phyloP scores from a whole-genome alignment of 2,329 filamentous ascomycete genomes.

The Mycosphaerella sp. region DNA sequence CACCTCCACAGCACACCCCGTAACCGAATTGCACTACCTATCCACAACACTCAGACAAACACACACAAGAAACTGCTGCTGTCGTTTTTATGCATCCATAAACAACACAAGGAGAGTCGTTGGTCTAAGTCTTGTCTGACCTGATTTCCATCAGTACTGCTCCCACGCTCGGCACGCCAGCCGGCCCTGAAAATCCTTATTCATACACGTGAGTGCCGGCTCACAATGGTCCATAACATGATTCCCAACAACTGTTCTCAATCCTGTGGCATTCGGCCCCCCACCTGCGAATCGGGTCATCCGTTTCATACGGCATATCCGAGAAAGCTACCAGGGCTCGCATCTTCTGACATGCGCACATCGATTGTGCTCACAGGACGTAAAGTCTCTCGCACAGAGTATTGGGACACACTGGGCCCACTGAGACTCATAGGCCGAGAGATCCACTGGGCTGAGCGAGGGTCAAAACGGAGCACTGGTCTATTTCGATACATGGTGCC shows the following conservation, averaged over 20 bases:
- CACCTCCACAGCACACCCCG: too few relatives aligned
- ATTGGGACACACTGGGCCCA: constrained; percentile 4
- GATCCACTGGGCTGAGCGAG: constrained; percentile 1
- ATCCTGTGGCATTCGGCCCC: constrained; percentile 1
- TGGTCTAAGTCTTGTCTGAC: not conserved
- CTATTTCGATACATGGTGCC: not conserved
- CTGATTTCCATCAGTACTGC: not conserved
- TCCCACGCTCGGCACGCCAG: not conserved
- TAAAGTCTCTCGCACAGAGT: constrained; percentile 4
- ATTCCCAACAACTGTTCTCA: constrained; percentile 4
- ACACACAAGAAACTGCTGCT: too few relatives aligned
- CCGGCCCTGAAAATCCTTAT: not conserved
- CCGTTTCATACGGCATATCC: not conserved
- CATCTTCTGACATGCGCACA: constrained; percentile 2
- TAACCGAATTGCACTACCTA: too few relatives aligned
- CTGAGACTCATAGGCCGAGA: constrained; percentile 2
- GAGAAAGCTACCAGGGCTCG: not conserved
- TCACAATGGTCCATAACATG: not conserved
- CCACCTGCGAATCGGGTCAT: not conserved
- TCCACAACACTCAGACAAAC: too few relatives aligned
- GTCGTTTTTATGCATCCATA: not conserved
- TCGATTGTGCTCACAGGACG: constrained; percentile 5
- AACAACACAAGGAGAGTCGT: not conserved
- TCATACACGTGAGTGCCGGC: not conserved
- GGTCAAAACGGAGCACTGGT: constrained; percentile 6